phyloP scores from a whole-genome alignment of 352 stramenopile species.

The Phytophthora constricta region DNA sequence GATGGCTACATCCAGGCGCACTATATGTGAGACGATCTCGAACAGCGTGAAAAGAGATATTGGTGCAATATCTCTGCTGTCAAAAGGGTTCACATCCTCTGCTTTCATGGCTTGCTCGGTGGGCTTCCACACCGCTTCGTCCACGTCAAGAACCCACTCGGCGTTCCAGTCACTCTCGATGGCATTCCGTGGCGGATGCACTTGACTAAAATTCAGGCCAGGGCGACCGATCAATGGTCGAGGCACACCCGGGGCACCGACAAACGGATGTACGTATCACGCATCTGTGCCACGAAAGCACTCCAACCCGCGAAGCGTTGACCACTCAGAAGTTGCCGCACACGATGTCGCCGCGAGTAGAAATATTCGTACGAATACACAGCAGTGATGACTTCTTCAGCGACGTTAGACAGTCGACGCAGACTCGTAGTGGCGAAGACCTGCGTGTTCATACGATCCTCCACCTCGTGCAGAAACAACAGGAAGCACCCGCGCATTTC shows the following conservation, averaged over 20 bases:
- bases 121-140: slow-evolving; percentile 56
- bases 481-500: slow-evolving; percentile 49
- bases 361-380: slow-evolving; percentile 66
- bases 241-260: slow-evolving; percentile 9
- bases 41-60: slow-evolving; percentile 51
- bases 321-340: slow-evolving; percentile 53
- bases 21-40: slow-evolving; percentile 48
- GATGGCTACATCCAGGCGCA: slow-evolving; percentile 44
- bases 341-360: slow-evolving; percentile 38
- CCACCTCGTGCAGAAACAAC: slow-evolving; percentile 39
- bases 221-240: not conserved
- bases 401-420: slow-evolving; percentile 39
- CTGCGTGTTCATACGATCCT: slow-evolving; percentile 48
- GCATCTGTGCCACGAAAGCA: slow-evolving; percentile 61
- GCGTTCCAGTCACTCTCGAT: slow-evolving; percentile 56
- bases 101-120: not conserved
- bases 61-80: slow-evolving; percentile 1
- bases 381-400: slow-evolving; percentile 57
- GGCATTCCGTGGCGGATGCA: slow-evolving; percentile 26
- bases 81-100: no score
- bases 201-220: slow-evolving; percentile 12
- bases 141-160: slow-evolving; percentile 58
- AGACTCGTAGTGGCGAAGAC: slow-evolving; percentile 51
- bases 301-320: slow-evolving; percentile 58
- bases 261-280: slow-evolving; percentile 53